A percentile compares a stretch with the other conserved stretches of the same genome.
Conservation (phyloP, 2,329 filamentous ascomycete genomes). For the Trichoderma sp. region DNA sequence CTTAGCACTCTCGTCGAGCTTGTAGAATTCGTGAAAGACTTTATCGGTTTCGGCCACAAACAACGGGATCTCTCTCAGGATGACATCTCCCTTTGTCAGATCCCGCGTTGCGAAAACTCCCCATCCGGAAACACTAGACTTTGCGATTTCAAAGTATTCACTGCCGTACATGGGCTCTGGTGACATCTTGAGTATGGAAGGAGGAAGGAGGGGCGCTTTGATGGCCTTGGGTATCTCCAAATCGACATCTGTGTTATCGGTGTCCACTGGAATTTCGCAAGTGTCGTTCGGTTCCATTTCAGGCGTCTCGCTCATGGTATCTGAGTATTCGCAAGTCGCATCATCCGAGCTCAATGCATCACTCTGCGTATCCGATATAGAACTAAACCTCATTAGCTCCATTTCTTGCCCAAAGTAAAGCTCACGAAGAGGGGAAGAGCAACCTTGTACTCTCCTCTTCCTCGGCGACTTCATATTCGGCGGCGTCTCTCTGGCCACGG, state of each 20-base stretch:
- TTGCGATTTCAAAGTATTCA: slow-evolving; percentile 40
- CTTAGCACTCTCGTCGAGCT: slow-evolving; percentile 33
- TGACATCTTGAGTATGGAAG: slow-evolving; percentile 2
- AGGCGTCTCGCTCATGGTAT: neutral
- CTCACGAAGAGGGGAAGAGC: neutral
- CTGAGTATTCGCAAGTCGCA: neutral
- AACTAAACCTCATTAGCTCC: neutral
- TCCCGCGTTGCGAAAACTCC: slow-evolving; percentile 46
- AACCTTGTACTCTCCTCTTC: neutral
- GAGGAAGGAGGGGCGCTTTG: neutral
- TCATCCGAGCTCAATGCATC: neutral
- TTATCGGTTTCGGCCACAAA: slow-evolving; percentile 33
- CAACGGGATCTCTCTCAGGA: slow-evolving; percentile 47
- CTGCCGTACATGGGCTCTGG: slow-evolving; percentile 36
- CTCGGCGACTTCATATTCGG: neutral
- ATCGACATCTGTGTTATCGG: neutral
- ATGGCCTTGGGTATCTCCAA: neutral
- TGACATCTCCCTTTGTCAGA: slow-evolving; percentile 38
- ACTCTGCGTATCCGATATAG: neutral
- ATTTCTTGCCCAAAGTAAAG: neutral
- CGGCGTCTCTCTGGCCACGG: neutral
- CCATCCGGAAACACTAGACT: slow-evolving; percentile 43
- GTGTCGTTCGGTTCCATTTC: neutral
- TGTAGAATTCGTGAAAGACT: slow-evolving; percentile 38
- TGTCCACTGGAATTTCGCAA: neutral